phyloP scores from a whole-genome alignment of 768 basidiomycete genomes.

The Vararia minispora region DNA sequence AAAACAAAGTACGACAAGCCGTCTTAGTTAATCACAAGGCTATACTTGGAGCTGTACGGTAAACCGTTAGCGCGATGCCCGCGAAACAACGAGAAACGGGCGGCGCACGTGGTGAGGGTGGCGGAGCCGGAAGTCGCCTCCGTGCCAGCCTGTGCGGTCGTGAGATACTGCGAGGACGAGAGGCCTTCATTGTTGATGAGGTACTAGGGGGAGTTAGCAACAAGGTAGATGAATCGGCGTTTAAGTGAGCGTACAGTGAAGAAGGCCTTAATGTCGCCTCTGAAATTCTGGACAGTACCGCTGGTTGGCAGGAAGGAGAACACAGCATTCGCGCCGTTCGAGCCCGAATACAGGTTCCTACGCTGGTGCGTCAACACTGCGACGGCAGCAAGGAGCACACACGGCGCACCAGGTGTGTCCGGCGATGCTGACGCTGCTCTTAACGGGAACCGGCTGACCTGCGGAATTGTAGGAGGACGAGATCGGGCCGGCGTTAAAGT shows the following conservation, averaged over 20 bases:
- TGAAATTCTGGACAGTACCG: constrained; percentile 37
- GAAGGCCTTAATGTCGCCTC: constrained; percentile 42
- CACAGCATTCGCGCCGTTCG: constrained; percentile 38
- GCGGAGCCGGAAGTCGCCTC: constrained; percentile 52
- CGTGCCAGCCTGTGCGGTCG: constrained; percentile 48
- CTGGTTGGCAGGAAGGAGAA: constrained; percentile 27
- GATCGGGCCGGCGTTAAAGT: constrained; percentile 47
- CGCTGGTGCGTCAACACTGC: too few species aligned
- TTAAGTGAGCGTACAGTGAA: constrained; percentile 22
- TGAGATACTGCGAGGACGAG: constrained; percentile 41
- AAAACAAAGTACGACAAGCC: too few species aligned
- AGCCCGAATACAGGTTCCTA: constrained; percentile 46
- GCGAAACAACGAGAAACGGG: neutral
- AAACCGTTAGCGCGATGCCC: neutral
- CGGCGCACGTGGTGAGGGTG: constrained; percentile 39
- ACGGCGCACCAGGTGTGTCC: constrained; percentile 30
- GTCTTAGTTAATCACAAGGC: constrained; percentile 32
- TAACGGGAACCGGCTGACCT: constrained; percentile 37
- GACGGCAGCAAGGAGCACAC: neutral
- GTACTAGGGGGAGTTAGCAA: constrained; percentile 26
- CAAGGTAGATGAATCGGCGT: neutral
- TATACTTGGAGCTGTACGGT: constrained; percentile 31
- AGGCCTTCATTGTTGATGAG: constrained; percentile 36
- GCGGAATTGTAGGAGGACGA: constrained; percentile 32
- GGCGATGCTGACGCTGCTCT: constrained; percentile 32